These are phyloP conservation scores for Xylaria nigripes DNA, from an alignment of 495 filamentous ascomycete genomes.

Conservation along the genomic window DNA sequence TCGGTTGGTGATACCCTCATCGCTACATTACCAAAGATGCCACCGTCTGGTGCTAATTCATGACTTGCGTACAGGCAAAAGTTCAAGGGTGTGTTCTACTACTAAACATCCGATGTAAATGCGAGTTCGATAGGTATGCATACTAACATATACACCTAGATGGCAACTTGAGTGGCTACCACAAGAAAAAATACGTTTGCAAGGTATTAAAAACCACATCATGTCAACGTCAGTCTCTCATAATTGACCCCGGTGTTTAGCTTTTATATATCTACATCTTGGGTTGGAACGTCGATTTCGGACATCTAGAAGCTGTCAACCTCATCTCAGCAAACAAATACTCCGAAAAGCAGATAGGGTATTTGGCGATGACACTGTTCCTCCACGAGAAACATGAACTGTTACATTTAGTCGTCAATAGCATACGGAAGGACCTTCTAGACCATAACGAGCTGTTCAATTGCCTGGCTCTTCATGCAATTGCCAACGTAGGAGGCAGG, in stretches of 20 bases:
- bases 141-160: slow-evolving; percentile 41
- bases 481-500: slow-evolving; percentile 92
- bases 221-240: background rate
- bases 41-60: slow-evolving; percentile 17
- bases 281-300: slow-evolving; percentile 98
- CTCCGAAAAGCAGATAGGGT: slow-evolving; percentile 99
- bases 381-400: slow-evolving; percentile 96
- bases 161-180: slow-evolving; percentile 85
- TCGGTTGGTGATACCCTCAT: slow-evolving; percentile 42
- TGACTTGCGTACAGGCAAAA: slow-evolving; percentile 48
- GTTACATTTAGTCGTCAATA: slow-evolving; percentile 93
- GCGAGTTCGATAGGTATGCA: slow-evolving; percentile 15
- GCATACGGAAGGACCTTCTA: slow-evolving; percentile 89
- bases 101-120: slow-evolving; percentile 1
- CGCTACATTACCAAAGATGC: slow-evolving; percentile 3
- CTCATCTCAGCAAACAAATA: slow-evolving; percentile 94
- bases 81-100: slow-evolving; percentile 54
- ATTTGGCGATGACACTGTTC: slow-evolving; percentile 94
- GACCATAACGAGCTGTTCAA: slow-evolving; percentile 97
- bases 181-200: slow-evolving; percentile 99
- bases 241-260: slow-evolving; percentile 36
- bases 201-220: slow-evolving; percentile 48
- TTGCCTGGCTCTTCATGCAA: slow-evolving; percentile 95
- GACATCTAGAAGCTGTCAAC: slow-evolving; percentile 95
- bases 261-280: slow-evolving; percentile 98